A percentile compares a stretch with the other conserved stretches of the same genome.
Conservation (phyloP, 805 yeast genomes). For the Allodekkera sacchari region DNA sequence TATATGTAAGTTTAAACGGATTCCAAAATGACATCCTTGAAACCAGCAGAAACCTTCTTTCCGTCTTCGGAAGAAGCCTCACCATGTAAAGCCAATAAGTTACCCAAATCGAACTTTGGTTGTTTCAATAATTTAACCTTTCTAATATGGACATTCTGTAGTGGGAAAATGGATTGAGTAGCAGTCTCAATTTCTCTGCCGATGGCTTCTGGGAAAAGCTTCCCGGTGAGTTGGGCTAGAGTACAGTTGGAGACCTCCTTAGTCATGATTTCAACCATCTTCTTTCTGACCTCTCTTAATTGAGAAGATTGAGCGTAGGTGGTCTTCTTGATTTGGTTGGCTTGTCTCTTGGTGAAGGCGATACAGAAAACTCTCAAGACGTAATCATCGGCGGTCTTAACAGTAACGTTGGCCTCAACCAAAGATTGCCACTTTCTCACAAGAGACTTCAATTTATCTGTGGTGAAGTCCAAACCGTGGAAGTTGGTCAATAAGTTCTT, state of each 20-base stretch:
- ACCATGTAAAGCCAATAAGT: slow-evolving; percentile 95
- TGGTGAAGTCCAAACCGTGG: slow-evolving; percentile 98
- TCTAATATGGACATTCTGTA: slow-evolving; percentile 98
- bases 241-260: slow-evolving; percentile 94
- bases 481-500: slow-evolving; percentile 97
- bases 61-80: slow-evolving; percentile 92
- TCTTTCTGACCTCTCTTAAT: slow-evolving; percentile 95
- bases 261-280: slow-evolving; percentile 91
- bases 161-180: slow-evolving; percentile 90
- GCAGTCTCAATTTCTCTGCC: slow-evolving; percentile 98
- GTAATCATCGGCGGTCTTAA: slow-evolving; percentile 96
- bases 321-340: slow-evolving; percentile 95
- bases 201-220: slow-evolving; percentile 97
- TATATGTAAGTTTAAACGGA: slow-evolving; percentile 55
- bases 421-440: slow-evolving; percentile 99
- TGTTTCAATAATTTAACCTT: slow-evolving; percentile 97
- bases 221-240: slow-evolving; percentile 91
- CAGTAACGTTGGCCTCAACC: slow-evolving; percentile 97
- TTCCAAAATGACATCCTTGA: slow-evolving; percentile 98
- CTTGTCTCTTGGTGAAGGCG: slow-evolving; percentile 97
- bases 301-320: slow-evolving; percentile 97
- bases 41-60: slow-evolving; percentile 89
- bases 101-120: slow-evolving; percentile 97
- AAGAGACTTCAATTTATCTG: slow-evolving; percentile 94
- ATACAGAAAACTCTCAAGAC: slow-evolving; percentile 92